A percentile compares a stretch with the other conserved stretches of the same genome.
phyloP scores from a whole-genome alignment of 2,329 filamentous ascomycete species.

The Phyllosticta citriasiana region DNA sequence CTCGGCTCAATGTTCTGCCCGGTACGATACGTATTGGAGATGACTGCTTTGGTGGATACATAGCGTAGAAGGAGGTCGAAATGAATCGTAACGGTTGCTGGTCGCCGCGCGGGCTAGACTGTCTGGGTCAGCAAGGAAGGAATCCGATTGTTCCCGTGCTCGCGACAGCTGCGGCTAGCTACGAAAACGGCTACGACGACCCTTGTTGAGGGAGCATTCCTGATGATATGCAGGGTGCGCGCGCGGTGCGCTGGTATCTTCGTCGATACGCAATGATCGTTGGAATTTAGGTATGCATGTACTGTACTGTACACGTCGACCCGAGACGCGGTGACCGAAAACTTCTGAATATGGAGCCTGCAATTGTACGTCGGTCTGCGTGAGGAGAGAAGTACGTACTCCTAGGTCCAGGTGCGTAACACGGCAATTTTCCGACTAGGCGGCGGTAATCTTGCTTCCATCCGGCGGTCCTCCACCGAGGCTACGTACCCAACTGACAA shows the following conservation, averaged over 20 bases:
- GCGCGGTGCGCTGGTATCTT: neutral
- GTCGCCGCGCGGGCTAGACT: too few relatives aligned
- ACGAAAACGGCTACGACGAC: neutral
- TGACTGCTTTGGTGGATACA: too few relatives aligned
- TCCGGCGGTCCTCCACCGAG: neutral
- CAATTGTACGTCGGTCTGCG: neutral
- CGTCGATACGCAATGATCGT: neutral
- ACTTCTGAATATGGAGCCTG: neutral
- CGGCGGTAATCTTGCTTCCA: neutral
- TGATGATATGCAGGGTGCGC: neutral
- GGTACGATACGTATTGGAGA: neutral
- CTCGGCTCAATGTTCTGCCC: neutral
- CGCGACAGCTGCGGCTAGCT: neutral
- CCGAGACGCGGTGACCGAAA: neutral
- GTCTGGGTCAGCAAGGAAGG: neutral
- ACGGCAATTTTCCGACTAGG: neutral
- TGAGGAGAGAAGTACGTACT: neutral
- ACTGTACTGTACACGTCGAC: neutral
- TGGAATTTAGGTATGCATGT: neutral
- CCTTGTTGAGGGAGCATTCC: neutral
- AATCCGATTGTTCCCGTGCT: neutral
- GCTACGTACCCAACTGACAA: neutral
- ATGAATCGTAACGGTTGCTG: too few relatives aligned
- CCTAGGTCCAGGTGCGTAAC: neutral
- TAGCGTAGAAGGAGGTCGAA: too few relatives aligned